These are phyloP conservation scores for Magnaporthiopsis incrustans DNA, from an alignment of 2,329 filamentous ascomycete genomes.

Conservation along the genomic window DNA sequence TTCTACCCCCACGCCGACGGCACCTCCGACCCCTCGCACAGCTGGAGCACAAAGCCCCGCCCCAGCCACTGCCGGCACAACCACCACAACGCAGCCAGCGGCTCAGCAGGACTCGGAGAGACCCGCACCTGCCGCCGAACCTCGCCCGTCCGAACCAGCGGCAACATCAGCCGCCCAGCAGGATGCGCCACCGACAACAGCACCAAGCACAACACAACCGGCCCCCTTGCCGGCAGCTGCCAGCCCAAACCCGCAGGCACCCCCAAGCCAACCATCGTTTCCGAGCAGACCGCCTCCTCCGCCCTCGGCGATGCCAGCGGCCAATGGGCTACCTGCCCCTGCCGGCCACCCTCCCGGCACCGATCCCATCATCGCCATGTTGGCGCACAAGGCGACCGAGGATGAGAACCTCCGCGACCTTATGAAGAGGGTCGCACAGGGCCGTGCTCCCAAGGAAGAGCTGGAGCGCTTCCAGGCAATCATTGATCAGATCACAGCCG, in stretches of 20 bases:
- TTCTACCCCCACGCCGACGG: conserved; percentile 16
- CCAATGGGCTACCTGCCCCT: conserved; percentile 17
- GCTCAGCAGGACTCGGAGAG: not conserved
- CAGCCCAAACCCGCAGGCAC: conserved; percentile 20
- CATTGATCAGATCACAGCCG: conserved; percentile 66
- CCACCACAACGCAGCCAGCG: conserved; percentile 13
- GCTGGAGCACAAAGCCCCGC: conserved; percentile 12
- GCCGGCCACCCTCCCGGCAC: conserved; percentile 21
- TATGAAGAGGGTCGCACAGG: conserved; percentile 77
- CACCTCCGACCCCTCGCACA: conserved; percentile 16
- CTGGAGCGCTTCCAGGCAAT: conserved; percentile 70
- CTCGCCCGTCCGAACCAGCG: not conserved
- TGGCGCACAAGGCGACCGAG: conserved; percentile 67
- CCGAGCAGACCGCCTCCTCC: conserved; percentile 12
- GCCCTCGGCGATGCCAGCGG: conserved; percentile 5
- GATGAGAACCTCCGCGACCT: conserved; percentile 66
- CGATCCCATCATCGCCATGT: conserved; percentile 73
- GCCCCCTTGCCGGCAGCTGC: not conserved
- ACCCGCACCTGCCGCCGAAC: not conserved
- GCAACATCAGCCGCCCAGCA: conserved; percentile 5
- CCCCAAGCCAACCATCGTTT: conserved; percentile 16
- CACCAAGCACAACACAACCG: conserved; percentile 2
- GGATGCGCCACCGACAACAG: not conserved
- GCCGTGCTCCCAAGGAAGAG: conserved; percentile 62
- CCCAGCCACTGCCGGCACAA: conserved; percentile 3